Conservation (phyloP, 2,329 filamentous ascomycete genomes). For the Cadophora sp. region DNA sequence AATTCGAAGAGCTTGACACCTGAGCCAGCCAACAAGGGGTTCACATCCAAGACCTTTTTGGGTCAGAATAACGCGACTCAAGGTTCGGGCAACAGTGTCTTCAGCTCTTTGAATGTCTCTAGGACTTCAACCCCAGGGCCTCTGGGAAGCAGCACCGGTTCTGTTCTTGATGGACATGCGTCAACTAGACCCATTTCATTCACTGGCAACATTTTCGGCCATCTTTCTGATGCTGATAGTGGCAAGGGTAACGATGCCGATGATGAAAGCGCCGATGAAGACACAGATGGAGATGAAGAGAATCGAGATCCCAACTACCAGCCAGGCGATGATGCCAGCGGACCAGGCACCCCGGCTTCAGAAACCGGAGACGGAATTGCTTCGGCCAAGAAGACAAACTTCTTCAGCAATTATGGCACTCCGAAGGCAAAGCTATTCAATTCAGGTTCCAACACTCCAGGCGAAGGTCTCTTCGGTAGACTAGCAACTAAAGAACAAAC, state of each 20-base stretch:
- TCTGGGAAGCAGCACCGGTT: slow-evolving; percentile 33
- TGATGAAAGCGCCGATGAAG: slow-evolving; percentile 44
- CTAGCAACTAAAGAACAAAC: background rate
- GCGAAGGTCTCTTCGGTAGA: slow-evolving; percentile 19
- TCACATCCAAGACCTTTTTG: slow-evolving; percentile 24
- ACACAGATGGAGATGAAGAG: slow-evolving; percentile 37
- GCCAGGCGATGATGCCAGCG: slow-evolving; percentile 30
- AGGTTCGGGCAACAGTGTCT: slow-evolving; percentile 36
- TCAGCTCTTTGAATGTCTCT: slow-evolving; percentile 37
- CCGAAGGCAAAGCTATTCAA: slow-evolving; percentile 32
- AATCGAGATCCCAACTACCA: slow-evolving; percentile 41
- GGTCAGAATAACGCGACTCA: slow-evolving; percentile 48
- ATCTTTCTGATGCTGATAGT: slow-evolving; percentile 63
- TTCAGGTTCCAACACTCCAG: slow-evolving; percentile 36
- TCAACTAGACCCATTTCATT: slow-evolving; percentile 32
- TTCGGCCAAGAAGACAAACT: slow-evolving; percentile 37
- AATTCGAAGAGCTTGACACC: background rate
- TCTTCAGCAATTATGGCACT: slow-evolving; percentile 25
- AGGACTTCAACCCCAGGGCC: slow-evolving; percentile 39
- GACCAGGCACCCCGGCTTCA: slow-evolving; percentile 33
- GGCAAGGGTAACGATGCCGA: slow-evolving; percentile 52
- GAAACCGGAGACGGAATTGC: slow-evolving; percentile 40
- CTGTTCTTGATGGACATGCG: slow-evolving; percentile 39
- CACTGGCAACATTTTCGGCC: slow-evolving; percentile 62
- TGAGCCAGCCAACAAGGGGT: background rate